These are phyloP conservation scores for Pseudevernia furfuracea DNA, from an alignment of 495 filamentous ascomycete species.

Conservation along the genomic window DNA sequence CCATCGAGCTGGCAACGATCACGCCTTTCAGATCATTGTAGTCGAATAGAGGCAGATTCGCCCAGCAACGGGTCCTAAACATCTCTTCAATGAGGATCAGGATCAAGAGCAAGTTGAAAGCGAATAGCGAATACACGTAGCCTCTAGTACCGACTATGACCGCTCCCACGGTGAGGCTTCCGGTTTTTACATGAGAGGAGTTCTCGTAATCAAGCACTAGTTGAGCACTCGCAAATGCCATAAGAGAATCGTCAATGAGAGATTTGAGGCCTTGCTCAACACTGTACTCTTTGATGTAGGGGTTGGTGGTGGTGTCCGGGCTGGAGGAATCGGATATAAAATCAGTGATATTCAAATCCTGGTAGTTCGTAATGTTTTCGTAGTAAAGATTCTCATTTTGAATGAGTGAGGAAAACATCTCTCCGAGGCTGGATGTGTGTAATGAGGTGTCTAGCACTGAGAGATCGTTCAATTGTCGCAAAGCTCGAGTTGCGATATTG, in stretches of 20 bases:
- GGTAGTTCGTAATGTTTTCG: not conserved
- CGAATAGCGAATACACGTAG: slow-evolving; percentile 5
- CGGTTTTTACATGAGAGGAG: not conserved
- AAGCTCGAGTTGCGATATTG: slow-evolving; percentile 9
- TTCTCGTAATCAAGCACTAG: slow-evolving; percentile 3
- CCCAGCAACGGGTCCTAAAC: slow-evolving; percentile 11
- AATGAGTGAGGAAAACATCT: slow-evolving; percentile 7
- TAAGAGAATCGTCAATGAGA: slow-evolving; percentile 8
- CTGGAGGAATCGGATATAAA: not conserved
- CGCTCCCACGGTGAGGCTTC: not conserved
- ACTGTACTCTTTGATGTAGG: not conserved
- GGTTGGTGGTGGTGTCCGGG: not conserved
- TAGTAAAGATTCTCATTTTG: slow-evolving; percentile 2
- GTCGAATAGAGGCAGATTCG: not conserved
- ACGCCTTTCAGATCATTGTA: slow-evolving; percentile 8
- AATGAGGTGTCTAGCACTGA: slow-evolving; percentile 6
- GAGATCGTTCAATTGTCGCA: slow-evolving; percentile 11
- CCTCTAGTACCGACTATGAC: slow-evolving; percentile 1
- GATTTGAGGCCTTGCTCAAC: slow-evolving; percentile 11
- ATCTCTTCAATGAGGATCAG: slow-evolving; percentile 7
- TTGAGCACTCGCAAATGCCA: slow-evolving; percentile 9
- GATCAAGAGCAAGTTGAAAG: slow-evolving; percentile 8
- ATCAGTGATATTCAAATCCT: not conserved
- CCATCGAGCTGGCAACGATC: slow-evolving; percentile 7
- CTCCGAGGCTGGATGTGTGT: slow-evolving; percentile 2